These are phyloP conservation scores for Podaxis pistillaris DNA, from an alignment of 768 basidiomycete species.

Conservation along the genomic window DNA sequence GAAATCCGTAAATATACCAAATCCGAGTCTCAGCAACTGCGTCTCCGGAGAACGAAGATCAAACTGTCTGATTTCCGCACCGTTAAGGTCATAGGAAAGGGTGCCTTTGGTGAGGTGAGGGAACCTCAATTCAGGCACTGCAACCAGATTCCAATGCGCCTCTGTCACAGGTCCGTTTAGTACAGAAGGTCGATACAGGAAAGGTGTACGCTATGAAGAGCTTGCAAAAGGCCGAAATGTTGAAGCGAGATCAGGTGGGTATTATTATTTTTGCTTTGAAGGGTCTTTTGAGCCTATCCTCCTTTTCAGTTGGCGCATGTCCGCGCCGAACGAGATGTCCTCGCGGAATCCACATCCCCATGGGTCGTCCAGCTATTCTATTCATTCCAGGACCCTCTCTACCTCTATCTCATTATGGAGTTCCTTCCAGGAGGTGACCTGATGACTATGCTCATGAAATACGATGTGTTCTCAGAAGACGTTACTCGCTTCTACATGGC, in stretches of 20 bases:
- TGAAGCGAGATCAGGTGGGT: conserved; percentile 95
- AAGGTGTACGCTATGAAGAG: conserved; percentile 99
- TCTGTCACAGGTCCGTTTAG: conserved; percentile 72
- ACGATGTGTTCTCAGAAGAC: conserved; percentile 98
- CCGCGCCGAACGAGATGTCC: conserved; percentile 92
- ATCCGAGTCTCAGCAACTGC: conserved; percentile 84
- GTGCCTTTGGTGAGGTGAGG: conserved; percentile 93
- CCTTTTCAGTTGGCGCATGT: conserved; percentile 85
- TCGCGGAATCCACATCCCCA: conserved; percentile 93
- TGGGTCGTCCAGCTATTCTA: conserved; percentile 99
- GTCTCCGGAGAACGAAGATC: conserved; percentile 91
- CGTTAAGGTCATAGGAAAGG: conserved; percentile 98
- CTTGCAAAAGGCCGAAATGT: conserved; percentile 96
- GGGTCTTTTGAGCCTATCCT: background rate
- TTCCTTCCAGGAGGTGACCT: conserved; percentile 89
- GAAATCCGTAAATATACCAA: conserved; percentile 86
- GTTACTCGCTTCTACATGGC: conserved; percentile 99
- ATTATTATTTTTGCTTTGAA: background rate
- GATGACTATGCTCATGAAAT: conserved; percentile 99
- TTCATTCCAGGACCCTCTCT: conserved; percentile 95
- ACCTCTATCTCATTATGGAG: conserved; percentile 96
- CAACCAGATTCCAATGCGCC: conserved; percentile 5
- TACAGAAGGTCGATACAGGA: conserved; percentile 95
- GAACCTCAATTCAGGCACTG: conserved; percentile 13
- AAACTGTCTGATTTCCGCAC: conserved; percentile 92